Evolutionary conservation across 2,329 filamentous ascomycete genomes (phyloP).

Genomic region (Raffaelea arxii): DNA sequence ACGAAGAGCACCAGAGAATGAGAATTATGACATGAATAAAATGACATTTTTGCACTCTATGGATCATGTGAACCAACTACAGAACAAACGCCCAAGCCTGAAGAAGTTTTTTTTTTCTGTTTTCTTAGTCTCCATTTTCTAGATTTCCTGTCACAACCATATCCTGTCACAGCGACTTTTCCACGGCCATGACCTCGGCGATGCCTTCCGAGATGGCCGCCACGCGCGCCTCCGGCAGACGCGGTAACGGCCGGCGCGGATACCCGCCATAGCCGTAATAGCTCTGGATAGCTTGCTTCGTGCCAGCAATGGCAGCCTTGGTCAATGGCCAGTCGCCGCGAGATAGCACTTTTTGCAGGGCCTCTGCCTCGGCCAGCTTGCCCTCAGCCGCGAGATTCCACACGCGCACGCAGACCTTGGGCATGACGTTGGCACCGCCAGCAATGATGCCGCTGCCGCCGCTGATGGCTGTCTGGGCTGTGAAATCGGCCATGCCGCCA

Average conservation of each 20-base stretch:
- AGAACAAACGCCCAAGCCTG: too few species aligned
- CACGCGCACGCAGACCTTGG: constrained; percentile 68
- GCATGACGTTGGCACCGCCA: constrained; percentile 76
- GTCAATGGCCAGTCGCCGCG: constrained; percentile 77
- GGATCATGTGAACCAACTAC: too few species aligned
- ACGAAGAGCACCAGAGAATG: too few species aligned
- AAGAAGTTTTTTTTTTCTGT: too few species aligned
- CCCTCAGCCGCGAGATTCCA: constrained; percentile 69
- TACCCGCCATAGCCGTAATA: constrained; percentile 76
- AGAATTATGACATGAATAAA: too few species aligned
- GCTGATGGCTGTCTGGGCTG: constrained; percentile 67
- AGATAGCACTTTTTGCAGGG: constrained; percentile 67
- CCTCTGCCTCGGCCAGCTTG: constrained; percentile 64
- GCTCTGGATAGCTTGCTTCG: constrained; percentile 70
- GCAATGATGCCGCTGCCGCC: constrained; percentile 80
- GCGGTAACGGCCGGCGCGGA: constrained; percentile 63
- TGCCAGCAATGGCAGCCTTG: constrained; percentile 75
- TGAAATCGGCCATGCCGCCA: constrained; percentile 82
- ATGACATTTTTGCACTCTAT: too few species aligned
- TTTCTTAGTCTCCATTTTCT: too few species aligned
- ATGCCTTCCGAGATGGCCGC: constrained; percentile 45
- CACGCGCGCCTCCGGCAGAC: constrained; percentile 47
- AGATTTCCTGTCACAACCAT: too few species aligned
- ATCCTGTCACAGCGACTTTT: constrained; percentile 36
- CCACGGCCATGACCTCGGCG: constrained; percentile 56